Base-by-base conservation (phyloP, 495 filamentous ascomycete species). In the Penicilliopsis zonata region DNA sequence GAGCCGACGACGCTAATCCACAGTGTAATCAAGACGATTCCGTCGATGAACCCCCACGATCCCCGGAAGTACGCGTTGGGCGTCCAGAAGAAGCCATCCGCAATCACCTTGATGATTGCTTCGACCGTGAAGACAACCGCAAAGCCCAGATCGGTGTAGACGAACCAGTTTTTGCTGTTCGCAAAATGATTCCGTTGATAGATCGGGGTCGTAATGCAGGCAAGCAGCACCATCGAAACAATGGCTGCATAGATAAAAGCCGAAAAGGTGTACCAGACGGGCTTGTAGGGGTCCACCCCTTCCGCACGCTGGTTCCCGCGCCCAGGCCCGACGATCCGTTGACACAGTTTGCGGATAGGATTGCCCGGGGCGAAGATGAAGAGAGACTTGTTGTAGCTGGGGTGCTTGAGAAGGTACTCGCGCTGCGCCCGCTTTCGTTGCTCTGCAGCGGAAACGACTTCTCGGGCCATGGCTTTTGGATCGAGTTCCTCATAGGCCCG, bases 11-110 rank as follows among this genome's bases (percentile, higher is more conserved):
- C 90, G 47, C 87, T 95, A 47, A 94, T 82, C 90, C 90, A 99
- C 4, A 99, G 76, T 0, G 90, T 96, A 35, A 94, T 55, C 28
- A 99, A 66, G 36, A 99, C 90, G 31, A 96, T 46, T 16, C 81
- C 90, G 51, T 99, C 90, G 36, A 99, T 95, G 35, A 94, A 78
- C 16, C 90, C 90, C 90, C 90, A 99, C 0, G 87, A 88, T 39
- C 90, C 82, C 39, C 90, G 75, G 53, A 94, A 90, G 43, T 92
- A 99, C 3, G 90, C 92, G 60, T 99, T 95, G 0, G 90, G 90
- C 0, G 90, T 94, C 75, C 80, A 96, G 55, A 95, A 87, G 46
- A 94, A 82, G 13, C 90, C 90, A 61, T 99, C 90, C 0, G 90
- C 90, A 38, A 99, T 74, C 21, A 95, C 78, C 55, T 96, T 96